A percentile compares a stretch with the other conserved stretches of the same genome.
These are phyloP conservation scores for Calendula officinalis DNA, from an alignment of 129 eudicot species.

Conservation along the genomic window DNA sequence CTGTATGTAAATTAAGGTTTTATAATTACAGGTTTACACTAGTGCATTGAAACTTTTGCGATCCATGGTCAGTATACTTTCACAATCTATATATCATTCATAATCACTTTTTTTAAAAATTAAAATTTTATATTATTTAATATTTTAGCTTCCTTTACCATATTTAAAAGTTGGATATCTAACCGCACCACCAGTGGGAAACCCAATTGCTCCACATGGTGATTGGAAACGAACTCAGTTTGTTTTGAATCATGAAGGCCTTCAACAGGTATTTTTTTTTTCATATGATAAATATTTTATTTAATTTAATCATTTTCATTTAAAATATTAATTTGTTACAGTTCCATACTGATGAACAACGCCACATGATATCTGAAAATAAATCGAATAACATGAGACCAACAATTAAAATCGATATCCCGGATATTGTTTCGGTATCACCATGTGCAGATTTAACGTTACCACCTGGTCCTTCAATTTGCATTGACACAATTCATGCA, in stretches of 20 bases:
- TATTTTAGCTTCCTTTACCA: constrained; percentile 88
- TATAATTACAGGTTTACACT: constrained; percentile 67
- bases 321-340: constrained; percentile 32
- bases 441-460: constrained; percentile 92
- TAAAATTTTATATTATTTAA: neutral
- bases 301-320: too few species aligned
- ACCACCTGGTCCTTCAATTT: constrained; percentile 90
- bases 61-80: constrained; percentile 38
- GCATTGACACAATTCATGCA: constrained; percentile 80
- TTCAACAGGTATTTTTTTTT: constrained; percentile 58
- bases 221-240: constrained; percentile 90
- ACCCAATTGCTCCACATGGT: constrained; percentile 75
- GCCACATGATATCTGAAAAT: constrained; percentile 45
- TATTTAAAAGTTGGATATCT: constrained; percentile 90
- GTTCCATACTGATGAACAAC: constrained; percentile 57
- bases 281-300: neutral
- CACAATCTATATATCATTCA: neutral
- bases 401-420: constrained; percentile 53
- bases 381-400: constrained; percentile 33
- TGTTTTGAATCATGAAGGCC: constrained; percentile 86
- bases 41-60: constrained; percentile 97
- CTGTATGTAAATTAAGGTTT: constrained; percentile 13
- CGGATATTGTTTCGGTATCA: constrained; percentile 76
- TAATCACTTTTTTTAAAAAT: neutral
- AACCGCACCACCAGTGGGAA: constrained; percentile 85